Evolutionary conservation across 257 asterid genomes (phyloP).

Genomic region (Primulina tabacum): DNA sequence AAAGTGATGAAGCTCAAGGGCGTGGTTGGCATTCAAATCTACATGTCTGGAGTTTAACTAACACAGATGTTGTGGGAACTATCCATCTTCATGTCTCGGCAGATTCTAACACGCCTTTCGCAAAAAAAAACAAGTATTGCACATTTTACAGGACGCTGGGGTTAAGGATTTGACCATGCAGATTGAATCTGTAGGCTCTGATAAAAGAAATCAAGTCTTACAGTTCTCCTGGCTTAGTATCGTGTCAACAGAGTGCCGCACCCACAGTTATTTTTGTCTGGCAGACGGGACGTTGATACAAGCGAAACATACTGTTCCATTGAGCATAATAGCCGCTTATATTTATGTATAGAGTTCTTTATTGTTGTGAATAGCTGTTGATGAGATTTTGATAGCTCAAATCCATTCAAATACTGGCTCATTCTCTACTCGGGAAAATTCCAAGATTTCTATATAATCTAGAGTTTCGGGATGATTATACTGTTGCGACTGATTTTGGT

Average conservation of each 20-base stretch:
- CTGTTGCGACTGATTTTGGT: not conserved
- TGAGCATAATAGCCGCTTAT: constrained; percentile 1
- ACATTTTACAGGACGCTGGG: constrained; percentile 61
- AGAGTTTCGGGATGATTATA: not conserved
- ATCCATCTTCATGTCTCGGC: constrained; percentile 71
- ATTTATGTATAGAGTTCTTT: not conserved
- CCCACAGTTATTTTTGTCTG: constrained; percentile 9
- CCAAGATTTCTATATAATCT: not conserved
- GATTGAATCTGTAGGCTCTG: constrained; percentile 50
- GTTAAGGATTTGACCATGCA: constrained; percentile 77
- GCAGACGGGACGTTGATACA: constrained; percentile 20
- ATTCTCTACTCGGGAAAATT: not conserved
- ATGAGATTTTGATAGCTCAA: not conserved
- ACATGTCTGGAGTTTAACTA: constrained; percentile 89
- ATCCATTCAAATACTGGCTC: not conserved
- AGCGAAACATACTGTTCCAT: constrained; percentile 18
- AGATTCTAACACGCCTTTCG: constrained; percentile 46
- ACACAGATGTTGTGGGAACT: constrained; percentile 76
- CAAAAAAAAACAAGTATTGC: constrained; percentile 49
- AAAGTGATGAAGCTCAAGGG: constrained; percentile 61
- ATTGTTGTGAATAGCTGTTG: not conserved
- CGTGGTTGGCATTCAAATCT: constrained; percentile 62
- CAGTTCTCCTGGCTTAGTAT: constrained; percentile 22
- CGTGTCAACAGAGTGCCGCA: constrained; percentile 7
- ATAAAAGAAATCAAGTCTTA: constrained; percentile 20